Percentiles rank a stretch among this genome's conserved stretches.
These are phyloP conservation scores for Takashimella koratensis DNA, from an alignment of 1,284 basidiomycete genomes.

Conservation along the genomic window DNA sequence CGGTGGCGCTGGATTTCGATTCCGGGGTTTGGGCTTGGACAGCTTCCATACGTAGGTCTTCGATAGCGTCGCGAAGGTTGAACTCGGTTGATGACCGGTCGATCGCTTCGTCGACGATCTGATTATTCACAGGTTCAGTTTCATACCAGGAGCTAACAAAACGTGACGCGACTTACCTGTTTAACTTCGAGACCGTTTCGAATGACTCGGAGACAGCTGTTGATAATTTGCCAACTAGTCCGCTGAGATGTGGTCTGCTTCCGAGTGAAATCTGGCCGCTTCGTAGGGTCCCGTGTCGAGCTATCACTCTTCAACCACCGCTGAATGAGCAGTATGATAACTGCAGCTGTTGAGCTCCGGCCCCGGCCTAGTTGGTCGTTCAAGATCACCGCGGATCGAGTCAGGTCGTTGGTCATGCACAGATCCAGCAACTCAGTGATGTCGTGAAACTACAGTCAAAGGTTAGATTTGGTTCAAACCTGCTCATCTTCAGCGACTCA, in stretches of 20 bases:
- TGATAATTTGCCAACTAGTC: constrained; percentile 62
- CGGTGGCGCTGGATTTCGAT: constrained; percentile 61
- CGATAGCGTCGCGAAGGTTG: constrained; percentile 83
- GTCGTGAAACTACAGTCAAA: constrained; percentile 51
- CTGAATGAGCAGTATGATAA: constrained; percentile 80
- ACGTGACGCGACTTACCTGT: constrained; percentile 45
- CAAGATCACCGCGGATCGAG: constrained; percentile 78
- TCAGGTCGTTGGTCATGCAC: constrained; percentile 68
- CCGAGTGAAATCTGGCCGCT: constrained; percentile 6
- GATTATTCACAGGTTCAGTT: neutral
- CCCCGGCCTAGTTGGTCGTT: constrained; percentile 96
- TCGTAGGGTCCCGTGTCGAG: neutral
- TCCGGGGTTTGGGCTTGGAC: constrained; percentile 72
- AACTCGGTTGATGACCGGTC: constrained; percentile 80
- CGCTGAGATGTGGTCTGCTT: constrained; percentile 9
- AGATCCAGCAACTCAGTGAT: constrained; percentile 71
- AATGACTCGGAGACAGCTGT: constrained; percentile 79
- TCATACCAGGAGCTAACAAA: constrained; percentile 9
- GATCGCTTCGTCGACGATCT: constrained; percentile 83
- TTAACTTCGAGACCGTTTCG: constrained; percentile 86
- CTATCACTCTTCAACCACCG: constrained; percentile 65
- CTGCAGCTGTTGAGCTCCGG: constrained; percentile 85
- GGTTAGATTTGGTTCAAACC: neutral
- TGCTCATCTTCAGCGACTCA: constrained; percentile 21
- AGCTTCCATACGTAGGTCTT: constrained; percentile 62